Percentiles rank a stretch among this genome's conserved stretches.
phyloP scores from a whole-genome alignment of 805 yeast genomes.

The Spathaspora hagerdaliae region DNA sequence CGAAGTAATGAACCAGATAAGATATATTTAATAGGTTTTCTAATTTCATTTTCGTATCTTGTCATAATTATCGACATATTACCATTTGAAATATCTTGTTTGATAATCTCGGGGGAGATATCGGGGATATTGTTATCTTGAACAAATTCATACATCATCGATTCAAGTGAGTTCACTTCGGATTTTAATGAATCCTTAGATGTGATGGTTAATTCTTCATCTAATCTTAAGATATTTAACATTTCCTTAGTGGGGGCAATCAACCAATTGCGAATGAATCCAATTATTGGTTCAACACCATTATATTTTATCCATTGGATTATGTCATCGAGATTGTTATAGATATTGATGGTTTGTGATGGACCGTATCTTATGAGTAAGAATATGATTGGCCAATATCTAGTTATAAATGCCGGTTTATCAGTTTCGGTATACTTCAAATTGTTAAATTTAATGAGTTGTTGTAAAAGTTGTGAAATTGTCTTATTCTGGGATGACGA shows the following conservation, averaged over 20 bases:
- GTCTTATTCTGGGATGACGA: not conserved
- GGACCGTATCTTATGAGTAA: slow-evolving; percentile 51
- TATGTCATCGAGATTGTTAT: slow-evolving; percentile 53
- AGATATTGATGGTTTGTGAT: slow-evolving; percentile 33
- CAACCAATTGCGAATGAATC: slow-evolving; percentile 82
- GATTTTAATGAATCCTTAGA: slow-evolving; percentile 74
- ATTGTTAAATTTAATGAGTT: slow-evolving; percentile 9
- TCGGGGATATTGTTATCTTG: slow-evolving; percentile 18
- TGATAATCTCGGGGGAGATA: slow-evolving; percentile 26
- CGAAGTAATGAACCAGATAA: slow-evolving; percentile 70
- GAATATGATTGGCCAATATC: slow-evolving; percentile 66
- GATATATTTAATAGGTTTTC: slow-evolving; percentile 60
- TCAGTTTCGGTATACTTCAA: slow-evolving; percentile 6
- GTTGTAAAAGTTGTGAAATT: slow-evolving; percentile 6
- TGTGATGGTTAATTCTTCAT: slow-evolving; percentile 65
- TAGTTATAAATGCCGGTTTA: slow-evolving; percentile 38
- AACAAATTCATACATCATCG: slow-evolving; percentile 79
- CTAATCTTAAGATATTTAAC: slow-evolving; percentile 78
- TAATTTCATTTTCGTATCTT: slow-evolving; percentile 73
- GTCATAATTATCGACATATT: slow-evolving; percentile 77
- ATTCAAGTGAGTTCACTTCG: slow-evolving; percentile 73
- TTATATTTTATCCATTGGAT: slow-evolving; percentile 54
- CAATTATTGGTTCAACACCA: slow-evolving; percentile 57
- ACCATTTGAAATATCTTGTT: slow-evolving; percentile 58
- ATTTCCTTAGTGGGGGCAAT: slow-evolving; percentile 70